Conservation (phyloP, 2,329 filamentous ascomycete species). For the Ophiostoma angusticollis region DNA sequence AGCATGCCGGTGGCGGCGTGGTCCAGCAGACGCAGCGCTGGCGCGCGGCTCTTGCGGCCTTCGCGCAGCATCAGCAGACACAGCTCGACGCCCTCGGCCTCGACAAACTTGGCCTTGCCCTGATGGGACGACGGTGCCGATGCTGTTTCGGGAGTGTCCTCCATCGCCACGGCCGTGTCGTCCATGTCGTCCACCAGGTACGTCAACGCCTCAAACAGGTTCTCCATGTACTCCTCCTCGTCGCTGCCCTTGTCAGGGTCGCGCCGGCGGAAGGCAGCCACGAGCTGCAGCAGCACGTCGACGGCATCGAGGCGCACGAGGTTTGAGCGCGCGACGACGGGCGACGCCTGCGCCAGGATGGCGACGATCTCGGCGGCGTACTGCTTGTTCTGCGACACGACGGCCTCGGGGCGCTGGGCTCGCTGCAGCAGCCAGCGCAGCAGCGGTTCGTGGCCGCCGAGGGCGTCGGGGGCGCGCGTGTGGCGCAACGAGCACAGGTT, state of each 20-base stretch:
- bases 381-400: slow-evolving; percentile 80
- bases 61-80: slow-evolving; percentile 85
- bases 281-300: slow-evolving; percentile 68
- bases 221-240: slow-evolving; percentile 91
- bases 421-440: slow-evolving; percentile 64
- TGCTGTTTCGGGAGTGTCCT: slow-evolving; percentile 31
- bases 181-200: slow-evolving; percentile 60
- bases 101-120: slow-evolving; percentile 71
- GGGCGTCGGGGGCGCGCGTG: slow-evolving; percentile 52
- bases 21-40: slow-evolving; percentile 67
- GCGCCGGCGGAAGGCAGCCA: slow-evolving; percentile 71
- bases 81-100: slow-evolving; percentile 85
- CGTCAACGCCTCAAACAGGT: slow-evolving; percentile 76
- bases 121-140: neutral
- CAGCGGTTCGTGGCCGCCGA: slow-evolving; percentile 56
- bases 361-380: slow-evolving; percentile 87
- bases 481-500: slow-evolving; percentile 61
- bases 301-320: slow-evolving; percentile 57
- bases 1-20: slow-evolving; percentile 51
- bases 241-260: slow-evolving; percentile 77
- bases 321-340: slow-evolving; percentile 48
- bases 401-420: slow-evolving; percentile 37
- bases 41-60: slow-evolving; percentile 56
- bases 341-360: slow-evolving; percentile 68
- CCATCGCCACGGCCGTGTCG: slow-evolving; percentile 32